phyloP scores from a whole-genome alignment of 768 basidiomycete genomes.

The Leccinum aurantiacum region DNA sequence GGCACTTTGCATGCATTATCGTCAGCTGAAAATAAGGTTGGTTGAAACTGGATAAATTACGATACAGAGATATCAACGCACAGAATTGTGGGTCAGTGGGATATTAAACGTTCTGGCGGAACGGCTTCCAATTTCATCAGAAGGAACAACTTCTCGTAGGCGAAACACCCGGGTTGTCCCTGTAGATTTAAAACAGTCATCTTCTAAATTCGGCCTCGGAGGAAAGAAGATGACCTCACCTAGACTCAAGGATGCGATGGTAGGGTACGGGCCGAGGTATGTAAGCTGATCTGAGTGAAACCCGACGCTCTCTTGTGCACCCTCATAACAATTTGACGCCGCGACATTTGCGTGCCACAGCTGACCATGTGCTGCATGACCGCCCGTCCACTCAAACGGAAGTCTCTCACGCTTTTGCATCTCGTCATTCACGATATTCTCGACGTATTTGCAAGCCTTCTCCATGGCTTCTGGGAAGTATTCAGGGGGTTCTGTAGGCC shows the following conservation, averaged over 20 bases:
- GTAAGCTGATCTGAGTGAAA: conserved; percentile 82
- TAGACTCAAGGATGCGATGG: conserved; percentile 81
- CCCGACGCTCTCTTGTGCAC: conserved; percentile 79
- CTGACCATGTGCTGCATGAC: conserved; percentile 20
- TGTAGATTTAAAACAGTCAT: conserved; percentile 23
- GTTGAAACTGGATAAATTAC: background rate
- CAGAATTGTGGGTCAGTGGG: conserved; percentile 77
- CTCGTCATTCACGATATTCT: conserved; percentile 69
- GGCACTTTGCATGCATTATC: conserved; percentile 87
- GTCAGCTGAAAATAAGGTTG: conserved; percentile 47
- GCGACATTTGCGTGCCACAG: conserved; percentile 83
- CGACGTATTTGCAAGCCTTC: conserved; percentile 70
- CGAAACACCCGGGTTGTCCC: conserved; percentile 72
- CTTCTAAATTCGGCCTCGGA: background rate
- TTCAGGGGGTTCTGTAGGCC: conserved; percentile 53
- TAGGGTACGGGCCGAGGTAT: conserved; percentile 80
- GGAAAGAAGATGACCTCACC: conserved; percentile 41
- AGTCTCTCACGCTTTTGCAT: conserved; percentile 60
- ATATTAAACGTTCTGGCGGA: conserved; percentile 74
- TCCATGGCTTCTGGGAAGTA: conserved; percentile 71
- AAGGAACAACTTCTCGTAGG: conserved; percentile 73
- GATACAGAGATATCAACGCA: conserved; percentile 34
- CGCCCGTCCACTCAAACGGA: conserved; percentile 64
- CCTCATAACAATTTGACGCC: conserved; percentile 82
- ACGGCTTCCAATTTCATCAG: conserved; percentile 54